Evolutionary conservation across 2,329 filamentous ascomycete genomes (phyloP).

Genomic region (Talaromyces sp.): DNA sequence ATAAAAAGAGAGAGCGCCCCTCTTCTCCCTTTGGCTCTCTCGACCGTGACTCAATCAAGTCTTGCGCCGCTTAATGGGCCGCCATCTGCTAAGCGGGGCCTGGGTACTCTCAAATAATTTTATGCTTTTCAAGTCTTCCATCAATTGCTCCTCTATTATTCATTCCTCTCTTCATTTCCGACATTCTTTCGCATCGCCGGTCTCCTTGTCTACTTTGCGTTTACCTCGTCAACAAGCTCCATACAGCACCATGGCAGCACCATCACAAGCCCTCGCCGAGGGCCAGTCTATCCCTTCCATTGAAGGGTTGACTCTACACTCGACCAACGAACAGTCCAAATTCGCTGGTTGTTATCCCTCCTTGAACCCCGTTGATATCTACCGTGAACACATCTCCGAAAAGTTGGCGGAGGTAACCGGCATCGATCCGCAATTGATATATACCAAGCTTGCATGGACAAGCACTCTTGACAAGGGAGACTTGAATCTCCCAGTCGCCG

Average conservation of each 20-base stretch:
- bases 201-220: conserved; percentile 18
- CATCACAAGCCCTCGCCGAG: conserved; percentile 19
- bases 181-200: background rate
- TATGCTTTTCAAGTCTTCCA: conserved; percentile 23
- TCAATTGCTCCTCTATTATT: conserved; percentile 23
- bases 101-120: conserved; percentile 37
- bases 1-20: conserved; percentile 12
- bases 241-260: conserved; percentile 21
- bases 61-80: conserved; percentile 36
- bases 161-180: background rate
- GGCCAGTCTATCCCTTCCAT: conserved; percentile 34
- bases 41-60: conserved; percentile 17
- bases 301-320: conserved; percentile 42
- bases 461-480: conserved; percentile 50
- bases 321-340: conserved; percentile 39
- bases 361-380: conserved; percentile 49
- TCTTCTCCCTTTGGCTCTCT: conserved; percentile 2
- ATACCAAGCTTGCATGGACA: conserved; percentile 45
- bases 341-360: conserved; percentile 45
- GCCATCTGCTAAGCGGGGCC: conserved; percentile 40
- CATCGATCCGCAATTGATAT: conserved; percentile 42
- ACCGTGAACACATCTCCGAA: conserved; percentile 48
- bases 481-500: conserved; percentile 43
- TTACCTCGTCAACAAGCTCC: conserved; percentile 13
- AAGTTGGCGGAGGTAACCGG: conserved; percentile 38